These are phyloP conservation scores for Alnus rubra DNA, from an alignment of 306 rosid genomes.

Conservation along the genomic window DNA sequence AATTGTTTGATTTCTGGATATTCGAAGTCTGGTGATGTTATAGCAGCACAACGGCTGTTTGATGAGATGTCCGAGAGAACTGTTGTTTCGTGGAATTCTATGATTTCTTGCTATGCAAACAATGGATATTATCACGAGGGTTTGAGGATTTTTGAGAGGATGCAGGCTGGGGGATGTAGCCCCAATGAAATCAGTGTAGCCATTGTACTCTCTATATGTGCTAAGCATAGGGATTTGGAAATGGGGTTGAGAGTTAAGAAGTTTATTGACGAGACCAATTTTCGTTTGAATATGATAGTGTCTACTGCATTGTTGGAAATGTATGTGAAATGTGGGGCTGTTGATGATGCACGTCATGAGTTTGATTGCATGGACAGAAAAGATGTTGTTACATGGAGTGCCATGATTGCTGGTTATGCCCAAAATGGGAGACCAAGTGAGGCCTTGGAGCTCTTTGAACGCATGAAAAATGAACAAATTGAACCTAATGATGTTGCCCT, in stretches of 20 bases:
- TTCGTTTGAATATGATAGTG: background rate
- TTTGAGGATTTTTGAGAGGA: slow-evolving; percentile 5
- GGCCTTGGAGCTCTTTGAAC: background rate
- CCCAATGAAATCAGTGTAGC: slow-evolving; percentile 4
- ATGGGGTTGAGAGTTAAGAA: slow-evolving; percentile 6
- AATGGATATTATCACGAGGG: slow-evolving; percentile 1
- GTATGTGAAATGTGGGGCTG: slow-evolving; percentile 8
- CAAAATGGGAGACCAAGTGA: slow-evolving; percentile 4
- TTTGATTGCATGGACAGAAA: background rate
- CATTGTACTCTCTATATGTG: slow-evolving; percentile 1
- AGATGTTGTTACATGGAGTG: slow-evolving; percentile 9
- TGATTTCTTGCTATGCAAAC: slow-evolving; percentile 10
- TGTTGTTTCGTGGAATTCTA: slow-evolving; percentile 8
- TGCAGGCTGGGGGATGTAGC: background rate
- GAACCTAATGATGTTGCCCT: background rate
- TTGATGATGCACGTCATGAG: slow-evolving; percentile 7
- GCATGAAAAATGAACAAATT: background rate
- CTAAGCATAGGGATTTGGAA: slow-evolving; percentile 13
- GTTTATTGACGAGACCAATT: background rate
- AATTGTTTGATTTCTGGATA: slow-evolving; percentile 10
- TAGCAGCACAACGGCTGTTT: background rate
- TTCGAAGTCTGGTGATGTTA: background rate
- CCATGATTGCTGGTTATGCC: slow-evolving; percentile 12
- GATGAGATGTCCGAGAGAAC: slow-evolving; percentile 8
- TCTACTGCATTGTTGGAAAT: slow-evolving; percentile 6